Evolutionary conservation across 805 yeast species (phyloP), one percentile per base, ranked within the genome.

Genomic region (Limtongia smithiae): DNA sequence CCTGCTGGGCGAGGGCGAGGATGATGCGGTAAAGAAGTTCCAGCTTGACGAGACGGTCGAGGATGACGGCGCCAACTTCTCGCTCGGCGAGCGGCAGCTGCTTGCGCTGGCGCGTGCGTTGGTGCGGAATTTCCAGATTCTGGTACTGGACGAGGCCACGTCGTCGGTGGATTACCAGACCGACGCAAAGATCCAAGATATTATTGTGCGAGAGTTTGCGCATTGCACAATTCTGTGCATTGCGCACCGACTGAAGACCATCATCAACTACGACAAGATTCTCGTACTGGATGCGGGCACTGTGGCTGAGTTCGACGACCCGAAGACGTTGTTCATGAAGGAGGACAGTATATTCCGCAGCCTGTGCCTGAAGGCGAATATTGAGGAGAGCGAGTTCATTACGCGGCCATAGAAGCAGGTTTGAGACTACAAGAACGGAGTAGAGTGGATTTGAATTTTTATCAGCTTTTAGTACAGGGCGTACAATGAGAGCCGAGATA

Each of bases 241-340:
- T 64, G 90, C 90, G 2, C 90, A 83, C 60, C 73, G 96, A 54
- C 73, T 88, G 68, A 78, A 81, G 55, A 82, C 91, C 0, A 83
- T 84, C 55, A 69, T 82, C 44, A 77, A 79, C 58, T 85, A 84
- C 58, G 95, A 87, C 63, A 77, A 81, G 65, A 84, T 87, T 46
- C 69, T 88, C 56, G 95, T 87, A 5, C 75, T 87, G 78, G 95
- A 86, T 60, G 79, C 83, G 41, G 95, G 96, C 51, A 77, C 77
- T 57, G 79, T 84, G 4, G 76, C 75, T 35, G 93, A 87, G 66
- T 84, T 76, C 57, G 95, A 82, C 52, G 76, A 78, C 27, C 53
- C 76, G 87, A 56, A 76, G 74, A 64, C 60, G 1, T 64, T 83
- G 49, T 82, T 70, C 63, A 59, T 63, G 4, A 48, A 60, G n/a